Evolutionary conservation across 768 basidiomycete species (phyloP).

Genomic region (Guyanaporus albipodus): DNA sequence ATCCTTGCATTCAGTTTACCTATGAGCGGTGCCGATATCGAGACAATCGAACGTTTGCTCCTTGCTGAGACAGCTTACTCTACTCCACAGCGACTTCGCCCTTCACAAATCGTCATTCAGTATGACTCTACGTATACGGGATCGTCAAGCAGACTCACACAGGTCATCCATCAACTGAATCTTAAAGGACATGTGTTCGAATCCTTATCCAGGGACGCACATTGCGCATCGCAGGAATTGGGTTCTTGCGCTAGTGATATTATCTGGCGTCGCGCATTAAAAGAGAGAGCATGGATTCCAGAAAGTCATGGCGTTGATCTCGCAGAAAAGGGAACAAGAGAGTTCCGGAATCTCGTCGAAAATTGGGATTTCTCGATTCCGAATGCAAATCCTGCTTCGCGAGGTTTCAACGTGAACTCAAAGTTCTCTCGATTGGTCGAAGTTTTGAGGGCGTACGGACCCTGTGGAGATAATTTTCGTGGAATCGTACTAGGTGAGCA

Average conservation of each 20-base stretch:
- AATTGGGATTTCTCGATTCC: slow-evolving; percentile 66
- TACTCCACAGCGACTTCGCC: slow-evolving; percentile 35
- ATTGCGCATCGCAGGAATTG: slow-evolving; percentile 46
- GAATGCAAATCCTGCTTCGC: slow-evolving; percentile 52
- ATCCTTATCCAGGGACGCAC: slow-evolving; percentile 46
- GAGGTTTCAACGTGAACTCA: slow-evolving; percentile 62
- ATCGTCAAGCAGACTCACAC: slow-evolving; percentile 41
- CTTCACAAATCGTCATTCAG: slow-evolving; percentile 50
- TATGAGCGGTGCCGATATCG: slow-evolving; percentile 26
- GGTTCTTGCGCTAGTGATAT: slow-evolving; percentile 69
- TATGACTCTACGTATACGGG: slow-evolving; percentile 42
- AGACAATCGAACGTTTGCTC: slow-evolving; percentile 38
- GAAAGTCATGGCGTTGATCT: slow-evolving; percentile 35
- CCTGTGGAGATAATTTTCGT: slow-evolving; percentile 55
- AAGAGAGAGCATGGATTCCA: slow-evolving; percentile 31
- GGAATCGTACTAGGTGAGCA: slow-evolving; percentile 63
- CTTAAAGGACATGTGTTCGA: slow-evolving; percentile 35
- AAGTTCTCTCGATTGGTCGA: slow-evolving; percentile 64
- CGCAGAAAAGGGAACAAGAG: slow-evolving; percentile 20
- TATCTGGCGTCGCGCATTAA: slow-evolving; percentile 57
- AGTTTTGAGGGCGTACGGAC: slow-evolving; percentile 50
- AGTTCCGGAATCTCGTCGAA: slow-evolving; percentile 42
- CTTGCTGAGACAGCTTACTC: slow-evolving; percentile 39
- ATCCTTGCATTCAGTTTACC: slow-evolving; percentile 39
- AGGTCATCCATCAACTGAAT: slow-evolving; percentile 46